A percentile compares a stretch with the other conserved stretches of the same genome.
phyloP scores from a whole-genome alignment of 192 early-diverging fungal species.

The Funneliformis geosporum region DNA sequence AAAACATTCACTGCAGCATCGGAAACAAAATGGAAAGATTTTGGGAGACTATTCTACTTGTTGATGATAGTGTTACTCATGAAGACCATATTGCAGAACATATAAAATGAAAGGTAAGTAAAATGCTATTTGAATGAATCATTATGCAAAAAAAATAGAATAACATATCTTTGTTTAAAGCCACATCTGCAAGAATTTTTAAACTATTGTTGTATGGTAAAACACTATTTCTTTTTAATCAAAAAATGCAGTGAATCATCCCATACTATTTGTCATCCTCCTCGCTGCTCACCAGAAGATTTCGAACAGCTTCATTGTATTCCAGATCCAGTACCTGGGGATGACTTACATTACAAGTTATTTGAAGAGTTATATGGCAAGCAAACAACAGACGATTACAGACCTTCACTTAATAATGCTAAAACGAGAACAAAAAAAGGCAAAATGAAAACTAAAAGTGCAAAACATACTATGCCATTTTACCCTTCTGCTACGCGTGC shows the following conservation, averaged over 20 bases:
- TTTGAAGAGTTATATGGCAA: not conserved
- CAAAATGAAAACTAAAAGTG: not conserved
- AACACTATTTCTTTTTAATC: not conserved
- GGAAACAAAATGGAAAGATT: constrained; percentile 9
- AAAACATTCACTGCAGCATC: not conserved
- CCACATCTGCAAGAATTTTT: constrained; percentile 5
- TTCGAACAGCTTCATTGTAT: not conserved
- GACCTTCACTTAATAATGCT: too few relatives aligned
- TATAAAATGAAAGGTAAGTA: too few relatives aligned
- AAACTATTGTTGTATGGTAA: not conserved
- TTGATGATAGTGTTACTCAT: not conserved
- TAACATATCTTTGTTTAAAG: too few relatives aligned
- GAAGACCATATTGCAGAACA: too few relatives aligned
- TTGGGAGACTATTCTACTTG: not conserved
- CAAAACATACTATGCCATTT: not conserved
- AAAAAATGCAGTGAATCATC: too few relatives aligned
- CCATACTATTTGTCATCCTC: not conserved
- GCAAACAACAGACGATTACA: too few relatives aligned
- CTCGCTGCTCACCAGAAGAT: not conserved
- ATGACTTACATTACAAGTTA: not conserved
- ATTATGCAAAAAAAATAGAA: too few relatives aligned
- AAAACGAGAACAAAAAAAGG: not conserved
- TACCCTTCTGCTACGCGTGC: too few relatives aligned
- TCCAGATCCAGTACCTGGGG: not conserved
- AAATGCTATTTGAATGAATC: too few relatives aligned